A percentile compares a stretch with the other conserved stretches of the same genome.
Conservation (phyloP, 805 yeast genomes). For the Starmerella khaoyaiensis region DNA sequence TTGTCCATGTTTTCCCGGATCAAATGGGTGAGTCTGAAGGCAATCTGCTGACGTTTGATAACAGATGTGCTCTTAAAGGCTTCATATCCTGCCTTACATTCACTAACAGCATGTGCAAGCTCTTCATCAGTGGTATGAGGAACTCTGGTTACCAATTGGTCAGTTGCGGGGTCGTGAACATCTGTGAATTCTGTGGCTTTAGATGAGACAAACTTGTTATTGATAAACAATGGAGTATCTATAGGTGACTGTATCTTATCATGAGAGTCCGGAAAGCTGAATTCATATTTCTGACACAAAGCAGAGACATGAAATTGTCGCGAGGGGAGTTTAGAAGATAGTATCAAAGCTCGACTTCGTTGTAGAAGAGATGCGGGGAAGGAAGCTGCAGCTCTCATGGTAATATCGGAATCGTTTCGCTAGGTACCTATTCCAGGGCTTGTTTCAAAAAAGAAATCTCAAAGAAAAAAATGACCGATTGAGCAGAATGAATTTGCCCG, state of each 20-base stretch:
- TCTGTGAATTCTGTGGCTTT: conserved; percentile 49
- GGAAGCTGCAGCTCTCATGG: too few species aligned
- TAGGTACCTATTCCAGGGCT: too few species aligned
- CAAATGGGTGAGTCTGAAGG: conserved; percentile 54
- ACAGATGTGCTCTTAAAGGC: conserved; percentile 41
- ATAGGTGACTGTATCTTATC: conserved; percentile 24
- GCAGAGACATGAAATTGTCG: neutral
- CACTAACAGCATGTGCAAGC: conserved; percentile 48
- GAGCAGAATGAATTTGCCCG: too few species aligned
- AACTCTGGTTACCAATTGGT: conserved; percentile 49
- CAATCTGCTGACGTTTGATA: conserved; percentile 45
- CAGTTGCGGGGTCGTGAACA: conserved; percentile 65
- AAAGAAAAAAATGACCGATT: too few species aligned
- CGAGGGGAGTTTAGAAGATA: too few species aligned
- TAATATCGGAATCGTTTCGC: too few species aligned
- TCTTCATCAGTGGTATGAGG: conserved; percentile 62
- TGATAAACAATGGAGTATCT: conserved; percentile 30
- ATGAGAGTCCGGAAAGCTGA: conserved; percentile 24
- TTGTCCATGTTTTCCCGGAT: conserved; percentile 55
- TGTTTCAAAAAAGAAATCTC: too few species aligned
- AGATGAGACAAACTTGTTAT: conserved; percentile 40
- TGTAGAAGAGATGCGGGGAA: too few species aligned
- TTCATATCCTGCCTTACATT: conserved; percentile 52
- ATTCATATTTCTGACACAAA: conserved; percentile 9
- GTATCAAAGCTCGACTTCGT: too few species aligned